Base-by-base conservation (phyloP, 371 early-diverging fungal species). In the Actinomucor elegans region DNA sequence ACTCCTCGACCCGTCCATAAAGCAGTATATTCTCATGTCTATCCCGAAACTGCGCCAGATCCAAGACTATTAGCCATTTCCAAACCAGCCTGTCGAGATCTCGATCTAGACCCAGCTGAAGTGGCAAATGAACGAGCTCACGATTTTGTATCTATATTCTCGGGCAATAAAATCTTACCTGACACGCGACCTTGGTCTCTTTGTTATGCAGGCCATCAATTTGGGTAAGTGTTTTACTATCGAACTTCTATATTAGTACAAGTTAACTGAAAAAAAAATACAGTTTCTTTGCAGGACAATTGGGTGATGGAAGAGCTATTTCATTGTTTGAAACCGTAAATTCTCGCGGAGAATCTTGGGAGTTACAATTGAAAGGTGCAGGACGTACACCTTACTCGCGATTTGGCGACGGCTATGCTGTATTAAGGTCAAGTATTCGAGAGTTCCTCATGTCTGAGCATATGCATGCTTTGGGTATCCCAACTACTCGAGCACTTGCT, bases 251-350 rank as follows among this genome's bases (percentile, higher is more conserved):
- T 4, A 5, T 17, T 2, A 18, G 10, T 37, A 3, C 37, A 37
- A 20, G 18, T 17, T 2, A 17, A 18, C 9, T 40, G 17, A 40
- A 3, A 6, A 26, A 28, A 36, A n/a, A 36, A 12, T 33, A 15
- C 47, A 74, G 77, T 8, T 64, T 61, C 26, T 87, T 74, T 65
- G 86, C 83, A 5, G 84, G 84, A 21, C 85, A 84, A 60, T 76
- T 96, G 3, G 97, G 97, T 31, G 97, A 96, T 64, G 95, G 95
- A 1, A 77, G 95, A 32, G 92, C 90, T 1, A 81, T 93, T 14
- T 89, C 92, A 2, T 66, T 96, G 10, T 91, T 78, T 57, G 79
- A 78, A 48, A 71, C 73, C 0, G 41, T 75, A 10, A 66, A 66
- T 2, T 38, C 37, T 2, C 58, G 62, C 20, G 76, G 77, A 6